Percentiles rank a stretch among this genome's conserved stretches.
phyloP scores from a whole-genome alignment of 1,284 basidiomycete genomes.

The Rhodotorula sp. region DNA sequence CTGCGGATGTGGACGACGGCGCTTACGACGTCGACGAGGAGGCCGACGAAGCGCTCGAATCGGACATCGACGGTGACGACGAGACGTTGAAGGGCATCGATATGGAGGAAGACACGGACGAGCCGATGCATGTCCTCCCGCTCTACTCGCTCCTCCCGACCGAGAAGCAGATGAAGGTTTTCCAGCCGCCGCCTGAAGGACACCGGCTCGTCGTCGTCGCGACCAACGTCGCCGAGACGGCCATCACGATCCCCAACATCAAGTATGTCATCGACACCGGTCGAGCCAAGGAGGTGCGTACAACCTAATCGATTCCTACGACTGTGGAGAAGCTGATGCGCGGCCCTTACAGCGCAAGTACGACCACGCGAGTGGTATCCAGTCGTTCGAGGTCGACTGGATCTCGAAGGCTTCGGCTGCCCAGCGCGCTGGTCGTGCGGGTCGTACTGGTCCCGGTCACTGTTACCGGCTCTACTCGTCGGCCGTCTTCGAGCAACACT shows the following conservation, averaged over 20 bases:
- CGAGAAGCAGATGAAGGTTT: slow-evolving; percentile 72
- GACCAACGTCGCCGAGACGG: slow-evolving; percentile 77
- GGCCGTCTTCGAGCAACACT: slow-evolving; percentile 85
- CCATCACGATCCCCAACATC: slow-evolving; percentile 73
- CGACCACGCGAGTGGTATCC: slow-evolving; percentile 63
- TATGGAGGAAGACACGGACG: slow-evolving; percentile 61
- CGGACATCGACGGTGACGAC: slow-evolving; percentile 46
- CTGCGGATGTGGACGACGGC: slow-evolving; percentile 61
- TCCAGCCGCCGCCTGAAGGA: slow-evolving; percentile 63
- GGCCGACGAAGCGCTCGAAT: slow-evolving; percentile 51
- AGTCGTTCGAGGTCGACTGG: slow-evolving; percentile 71
- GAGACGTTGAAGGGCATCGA: slow-evolving; percentile 57
- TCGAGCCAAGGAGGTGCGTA: slow-evolving; percentile 65
- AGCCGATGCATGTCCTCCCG: slow-evolving; percentile 68
- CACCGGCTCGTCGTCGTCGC: slow-evolving; percentile 68
- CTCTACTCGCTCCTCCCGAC: slow-evolving; percentile 70
- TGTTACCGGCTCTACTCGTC: slow-evolving; percentile 73
- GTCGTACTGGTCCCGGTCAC: slow-evolving; percentile 73
- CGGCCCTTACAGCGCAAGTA: slow-evolving; percentile 55
- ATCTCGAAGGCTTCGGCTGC: slow-evolving; percentile 72
- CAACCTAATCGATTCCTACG: fast-evolving
- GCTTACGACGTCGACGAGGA: slow-evolving; percentile 49
- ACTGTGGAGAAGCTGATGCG: background rate
- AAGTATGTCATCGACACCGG: slow-evolving; percentile 74
- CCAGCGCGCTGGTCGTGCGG: slow-evolving; percentile 71